Base-by-base conservation (phyloP, 2,329 filamentous ascomycete species). In the Monilinia laxa region DNA sequence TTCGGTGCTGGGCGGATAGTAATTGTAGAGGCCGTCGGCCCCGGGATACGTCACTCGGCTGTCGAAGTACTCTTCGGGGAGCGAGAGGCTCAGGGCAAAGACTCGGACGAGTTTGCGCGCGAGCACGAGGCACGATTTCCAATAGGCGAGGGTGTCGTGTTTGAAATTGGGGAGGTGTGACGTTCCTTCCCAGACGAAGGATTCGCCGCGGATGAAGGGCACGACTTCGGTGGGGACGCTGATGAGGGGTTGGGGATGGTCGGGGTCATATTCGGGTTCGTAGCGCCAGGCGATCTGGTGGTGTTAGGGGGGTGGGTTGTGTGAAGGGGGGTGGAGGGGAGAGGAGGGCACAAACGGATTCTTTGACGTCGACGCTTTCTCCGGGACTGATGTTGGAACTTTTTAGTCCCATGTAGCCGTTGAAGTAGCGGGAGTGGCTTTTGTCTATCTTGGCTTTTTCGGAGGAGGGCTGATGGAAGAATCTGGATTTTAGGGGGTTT, bases 1-100 rank as follows among this genome's bases (percentile, higher is more conserved):
- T 4, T 72, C 73, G 0, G 78, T 77, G 25, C 77, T 78, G 5
- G 75, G 73, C 0, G 81, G 80, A 64, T 83, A 83, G 69, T 79
- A 82, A 58, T 81, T 78, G 70, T 79, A 80, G 0, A 81, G 78
- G 2, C 75, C 78, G 64, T 80, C 78, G 1, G 78, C 75, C 0
- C 77, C 84, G 0, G 85, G 85, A 69, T 83, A 81, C 0, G 79
- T 81, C 23, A 82, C 81, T 64, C 85, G 81, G 3, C 76, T 76
- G 68, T 87, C 84, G 71, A 87, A 87, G 65, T 83, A 82, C 45
- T 80, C 72, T 71, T 88, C 85, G 0, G 81, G 78, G 4, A 87
- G 76, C 14, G 80, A 80, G 2, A 88, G 78, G 5, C 81, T 81
- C 3, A 88, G 77, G 0, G 85, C 85, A 70, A 88, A 86, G 9